A percentile compares a stretch with the other conserved stretches of the same genome.
phyloP scores from a whole-genome alignment of 2,329 filamentous ascomycete genomes.

The Fulvia fulva region DNA sequence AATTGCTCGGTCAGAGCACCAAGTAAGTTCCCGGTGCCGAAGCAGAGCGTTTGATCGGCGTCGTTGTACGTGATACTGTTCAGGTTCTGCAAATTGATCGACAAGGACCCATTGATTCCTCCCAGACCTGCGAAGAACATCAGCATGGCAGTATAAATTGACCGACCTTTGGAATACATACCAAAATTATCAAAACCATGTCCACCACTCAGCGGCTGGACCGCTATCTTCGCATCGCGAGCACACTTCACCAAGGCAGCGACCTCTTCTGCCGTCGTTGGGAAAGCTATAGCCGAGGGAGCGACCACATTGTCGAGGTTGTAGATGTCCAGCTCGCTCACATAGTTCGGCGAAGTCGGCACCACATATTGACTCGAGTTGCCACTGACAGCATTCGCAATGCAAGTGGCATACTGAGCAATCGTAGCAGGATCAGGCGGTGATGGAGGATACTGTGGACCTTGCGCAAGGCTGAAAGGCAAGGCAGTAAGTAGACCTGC shows the following conservation, averaged over 20 bases:
- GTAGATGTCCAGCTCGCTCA: constrained; percentile 15
- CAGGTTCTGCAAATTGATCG: constrained; percentile 15
- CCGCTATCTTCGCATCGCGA: constrained; percentile 9
- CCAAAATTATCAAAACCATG: constrained; percentile 18
- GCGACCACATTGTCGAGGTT: constrained; percentile 15
- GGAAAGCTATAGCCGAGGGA: constrained; percentile 16
- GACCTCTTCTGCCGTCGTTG: constrained; percentile 11
- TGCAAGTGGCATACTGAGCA: background rate
- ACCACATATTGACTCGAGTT: background rate
- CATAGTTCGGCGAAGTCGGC: background rate
- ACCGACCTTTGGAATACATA: background rate
- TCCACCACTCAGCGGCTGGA: constrained; percentile 19
- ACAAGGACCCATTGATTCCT: constrained; percentile 11
- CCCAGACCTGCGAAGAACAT: constrained; percentile 6
- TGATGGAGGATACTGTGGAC: background rate
- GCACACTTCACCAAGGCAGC: constrained; percentile 17
- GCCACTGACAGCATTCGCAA: background rate
- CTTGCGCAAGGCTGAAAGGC: background rate
- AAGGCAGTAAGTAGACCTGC: background rate
- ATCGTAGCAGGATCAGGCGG: background rate
- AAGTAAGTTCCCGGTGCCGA: constrained; percentile 15
- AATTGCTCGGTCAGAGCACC: constrained; percentile 9
- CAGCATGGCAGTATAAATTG: background rate
- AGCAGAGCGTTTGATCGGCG: constrained; percentile 10
- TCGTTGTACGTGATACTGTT: constrained; percentile 14